Base-by-base conservation (phyloP, 2,329 filamentous ascomycete species). In the Phialophora chinensis region DNA sequence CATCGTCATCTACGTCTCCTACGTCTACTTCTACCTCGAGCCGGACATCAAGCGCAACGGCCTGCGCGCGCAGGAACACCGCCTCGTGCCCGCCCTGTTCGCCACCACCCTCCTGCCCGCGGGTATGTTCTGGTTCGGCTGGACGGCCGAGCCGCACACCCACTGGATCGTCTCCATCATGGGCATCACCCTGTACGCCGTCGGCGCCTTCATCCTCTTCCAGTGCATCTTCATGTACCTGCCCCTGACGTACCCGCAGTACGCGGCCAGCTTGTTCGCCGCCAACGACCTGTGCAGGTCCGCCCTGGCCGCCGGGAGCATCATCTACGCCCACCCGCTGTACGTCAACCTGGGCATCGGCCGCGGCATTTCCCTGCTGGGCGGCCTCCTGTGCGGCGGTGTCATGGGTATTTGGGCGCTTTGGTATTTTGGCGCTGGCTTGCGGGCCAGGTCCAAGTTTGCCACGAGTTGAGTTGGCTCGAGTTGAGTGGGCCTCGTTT, bases 381-480 rank as follows among this genome's bases (percentile, higher is more conserved):
- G 53, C 72, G 81, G 78, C 1, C 62, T 79, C 62, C 72, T 73
- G 59, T 72, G 74, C 10, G 79, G 65, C 29, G 69, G 79, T 58
- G 74, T 87, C 67, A 68, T 84, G n/a, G 86, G 86, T 14, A 86
- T 90, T 53, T 88, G 83, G 78, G 75, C 82, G 50, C 77, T 90
- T 65, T 90, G 84, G 76, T 85, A 84, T 69, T 86, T 79, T 66
- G 87, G 87, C 2, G 84, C 81, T 27, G 79, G 74, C 58, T 75
- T 90, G 66, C 81, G 87, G 66, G 78, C 82, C 6, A 79, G 85
- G 74, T 87, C 85, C 76, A 85, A 83, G 75, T 90, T 89, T 31
- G 69, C 66, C 49, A 53, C 60, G 60, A 33, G 20, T 23, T 55
- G 25, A 52, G 20, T 25, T 50, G 47, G 4, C 7, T 27, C 27